Conservation (phyloP, 2,329 filamentous ascomycete genomes). For the Xylariaceae sp. region DNA sequence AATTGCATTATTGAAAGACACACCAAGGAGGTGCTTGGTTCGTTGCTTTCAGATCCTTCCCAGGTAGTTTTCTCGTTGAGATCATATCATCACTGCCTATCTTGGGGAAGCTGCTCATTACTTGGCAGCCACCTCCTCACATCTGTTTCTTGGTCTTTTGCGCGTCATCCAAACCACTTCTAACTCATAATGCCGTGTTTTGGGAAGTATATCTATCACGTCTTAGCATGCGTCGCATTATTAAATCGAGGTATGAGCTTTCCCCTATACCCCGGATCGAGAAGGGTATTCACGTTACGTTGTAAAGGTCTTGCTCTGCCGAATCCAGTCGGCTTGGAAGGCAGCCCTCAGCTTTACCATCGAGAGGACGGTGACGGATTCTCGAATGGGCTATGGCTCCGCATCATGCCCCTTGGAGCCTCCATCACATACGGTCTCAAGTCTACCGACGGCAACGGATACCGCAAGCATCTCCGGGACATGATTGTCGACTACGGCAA, state of each 20-base stretch:
- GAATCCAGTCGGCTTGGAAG: background rate
- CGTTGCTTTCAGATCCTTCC: background rate
- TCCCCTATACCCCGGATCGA: background rate
- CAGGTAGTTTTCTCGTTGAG: background rate
- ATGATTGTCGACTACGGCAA: constrained; percentile 32
- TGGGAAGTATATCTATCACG: background rate
- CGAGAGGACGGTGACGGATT: constrained; percentile 13
- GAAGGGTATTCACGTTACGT: background rate
- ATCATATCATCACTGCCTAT: background rate
- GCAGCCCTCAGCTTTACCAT: background rate
- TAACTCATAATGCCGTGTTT: constrained; percentile 6
- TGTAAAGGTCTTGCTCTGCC: constrained; percentile 6
- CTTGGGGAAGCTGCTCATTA: background rate
- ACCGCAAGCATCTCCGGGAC: constrained; percentile 36
- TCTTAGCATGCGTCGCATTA: constrained; percentile 5
- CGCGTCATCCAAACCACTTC: background rate
- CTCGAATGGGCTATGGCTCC: constrained; percentile 26
- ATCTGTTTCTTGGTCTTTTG: background rate
- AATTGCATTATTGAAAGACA: background rate
- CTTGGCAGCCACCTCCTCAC: background rate
- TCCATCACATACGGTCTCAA: constrained; percentile 37
- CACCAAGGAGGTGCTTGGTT: background rate
- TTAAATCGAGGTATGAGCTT: constrained; percentile 6
- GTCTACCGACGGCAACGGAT: constrained; percentile 36
- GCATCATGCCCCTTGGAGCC: constrained; percentile 39